Percentiles rank a stretch among this genome's conserved stretches.
Conservation (phyloP, 2,329 filamentous ascomycete species). For the Tolypocladium amazonense region DNA sequence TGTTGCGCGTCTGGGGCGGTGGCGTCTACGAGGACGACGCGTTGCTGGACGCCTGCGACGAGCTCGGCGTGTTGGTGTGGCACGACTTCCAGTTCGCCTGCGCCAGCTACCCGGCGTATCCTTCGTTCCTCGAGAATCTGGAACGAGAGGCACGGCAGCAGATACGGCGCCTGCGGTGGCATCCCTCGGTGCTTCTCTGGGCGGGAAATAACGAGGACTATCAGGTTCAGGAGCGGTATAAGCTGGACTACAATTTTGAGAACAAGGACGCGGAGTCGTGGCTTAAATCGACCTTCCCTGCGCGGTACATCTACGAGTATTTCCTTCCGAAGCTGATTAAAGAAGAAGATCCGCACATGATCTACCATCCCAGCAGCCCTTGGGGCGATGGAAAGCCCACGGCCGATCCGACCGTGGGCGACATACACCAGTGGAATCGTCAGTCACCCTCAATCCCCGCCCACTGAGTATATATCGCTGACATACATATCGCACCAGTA, state of each 20-base stretch:
- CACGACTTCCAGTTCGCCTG: conserved; percentile 66
- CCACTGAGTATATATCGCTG: not conserved
- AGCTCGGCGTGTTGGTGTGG: conserved; percentile 59
- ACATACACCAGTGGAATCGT: conserved; percentile 64
- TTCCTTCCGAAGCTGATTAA: conserved; percentile 54
- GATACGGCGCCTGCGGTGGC: conserved; percentile 44
- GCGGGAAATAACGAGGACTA: conserved; percentile 80
- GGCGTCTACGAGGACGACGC: conserved; percentile 45
- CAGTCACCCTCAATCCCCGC: not conserved
- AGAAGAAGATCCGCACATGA: conserved; percentile 52
- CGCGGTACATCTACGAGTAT: conserved; percentile 72
- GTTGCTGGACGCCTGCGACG: conserved; percentile 59
- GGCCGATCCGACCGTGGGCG: conserved; percentile 57
- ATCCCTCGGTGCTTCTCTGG: conserved; percentile 63
- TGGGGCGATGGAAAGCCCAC: conserved; percentile 53
- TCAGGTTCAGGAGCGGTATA: conserved; percentile 59
- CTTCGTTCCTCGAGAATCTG: conserved; percentile 46
- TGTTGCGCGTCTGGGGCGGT: conserved; percentile 17
- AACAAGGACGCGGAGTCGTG: conserved; percentile 66
- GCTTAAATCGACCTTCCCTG: conserved; percentile 68
- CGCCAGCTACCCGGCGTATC: conserved; percentile 53
- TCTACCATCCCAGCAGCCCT: conserved; percentile 64
- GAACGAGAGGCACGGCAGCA: conserved; percentile 51
- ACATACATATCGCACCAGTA: conserved; percentile 22
- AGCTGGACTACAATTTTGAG: conserved; percentile 59